phyloP scores from a whole-genome alignment of 2,329 filamentous ascomycete species.

The Fusarium mundagurra region DNA sequence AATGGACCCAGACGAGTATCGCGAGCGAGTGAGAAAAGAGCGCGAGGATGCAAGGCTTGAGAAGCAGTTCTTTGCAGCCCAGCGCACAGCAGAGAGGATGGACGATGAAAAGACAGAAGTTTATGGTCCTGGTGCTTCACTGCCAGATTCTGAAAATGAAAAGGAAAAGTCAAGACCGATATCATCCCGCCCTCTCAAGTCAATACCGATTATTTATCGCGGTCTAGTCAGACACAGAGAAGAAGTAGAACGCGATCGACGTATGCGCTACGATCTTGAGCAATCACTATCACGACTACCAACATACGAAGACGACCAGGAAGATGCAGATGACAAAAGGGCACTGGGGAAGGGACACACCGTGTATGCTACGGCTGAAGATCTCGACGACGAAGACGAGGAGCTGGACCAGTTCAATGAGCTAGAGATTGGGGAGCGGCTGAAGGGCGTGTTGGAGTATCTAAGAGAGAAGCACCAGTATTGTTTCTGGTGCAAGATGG shows the following conservation, averaged over 20 bases:
- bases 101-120: conserved; percentile 61
- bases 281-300: conserved; percentile 71
- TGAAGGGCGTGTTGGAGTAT: conserved; percentile 73
- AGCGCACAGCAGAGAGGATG: conserved; percentile 84
- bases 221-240: conserved; percentile 76
- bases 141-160: conserved; percentile 22
- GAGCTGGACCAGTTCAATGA: conserved; percentile 84
- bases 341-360: conserved; percentile 70
- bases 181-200: conserved; percentile 64
- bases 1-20: conserved; percentile 74
- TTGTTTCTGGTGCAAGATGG: conserved; percentile 96
- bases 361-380: conserved; percentile 69
- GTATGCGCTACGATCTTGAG: conserved; percentile 73
- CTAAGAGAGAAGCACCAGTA: conserved; percentile 79
- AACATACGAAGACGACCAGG: conserved; percentile 73
- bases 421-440: conserved; percentile 71
- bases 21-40: conserved; percentile 76
- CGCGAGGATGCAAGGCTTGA: conserved; percentile 75
- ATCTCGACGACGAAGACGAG: conserved; percentile 79
- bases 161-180: conserved; percentile 49
- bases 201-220: conserved; percentile 83
- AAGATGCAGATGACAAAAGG: conserved; percentile 76
- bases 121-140: conserved; percentile 26
- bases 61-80: conserved; percentile 77
- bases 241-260: conserved; percentile 73